phyloP scores from a whole-genome alignment of 805 yeast species.

The Lachancea mirantina region DNA sequence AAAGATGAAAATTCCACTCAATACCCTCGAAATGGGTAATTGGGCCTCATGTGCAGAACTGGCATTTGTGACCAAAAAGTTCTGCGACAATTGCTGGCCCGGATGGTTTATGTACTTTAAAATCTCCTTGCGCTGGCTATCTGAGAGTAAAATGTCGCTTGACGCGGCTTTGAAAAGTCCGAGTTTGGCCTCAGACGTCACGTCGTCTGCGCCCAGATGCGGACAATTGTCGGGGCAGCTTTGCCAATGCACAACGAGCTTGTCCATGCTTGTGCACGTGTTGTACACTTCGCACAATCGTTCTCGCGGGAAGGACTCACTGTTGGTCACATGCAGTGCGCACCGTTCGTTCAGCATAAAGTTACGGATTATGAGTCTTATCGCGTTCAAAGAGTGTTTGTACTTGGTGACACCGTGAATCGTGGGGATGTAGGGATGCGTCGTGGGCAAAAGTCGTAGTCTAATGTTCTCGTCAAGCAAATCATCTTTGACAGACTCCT shows the following conservation, averaged over 20 bases:
- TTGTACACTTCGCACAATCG: slow-evolving; percentile 9
- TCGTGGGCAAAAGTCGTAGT: slow-evolving; percentile 51
- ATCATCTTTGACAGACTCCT: slow-evolving; percentile 37
- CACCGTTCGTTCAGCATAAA: slow-evolving; percentile 48
- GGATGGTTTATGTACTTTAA: slow-evolving; percentile 3
- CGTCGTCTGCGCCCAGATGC: slow-evolving; percentile 2
- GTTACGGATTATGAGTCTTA: slow-evolving; percentile 47
- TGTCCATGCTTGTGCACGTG: slow-evolving; percentile 18
- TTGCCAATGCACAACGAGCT: slow-evolving; percentile 25
- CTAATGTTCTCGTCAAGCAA: slow-evolving; percentile 41
- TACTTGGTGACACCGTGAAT: slow-evolving; percentile 51
- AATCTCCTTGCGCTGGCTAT: slow-evolving; percentile 1
- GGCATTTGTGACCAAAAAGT: background rate
- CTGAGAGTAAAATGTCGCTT: background rate
- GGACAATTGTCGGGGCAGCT: slow-evolving; percentile 16
- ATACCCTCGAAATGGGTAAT: slow-evolving; percentile 13
- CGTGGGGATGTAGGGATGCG: slow-evolving; percentile 47
- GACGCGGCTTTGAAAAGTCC: slow-evolving; percentile 1
- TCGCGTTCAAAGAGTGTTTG: slow-evolving; percentile 48
- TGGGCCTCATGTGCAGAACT: background rate
- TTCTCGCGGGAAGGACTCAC: slow-evolving; percentile 28
- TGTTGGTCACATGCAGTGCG: slow-evolving; percentile 41
- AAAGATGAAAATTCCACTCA: slow-evolving; percentile 55
- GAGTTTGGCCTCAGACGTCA: slow-evolving; percentile 6
- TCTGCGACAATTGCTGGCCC: slow-evolving; percentile 1